Evolutionary conservation across 345 rosid species (phyloP).

Genomic region (Tarenaya hassleriana): DNA sequence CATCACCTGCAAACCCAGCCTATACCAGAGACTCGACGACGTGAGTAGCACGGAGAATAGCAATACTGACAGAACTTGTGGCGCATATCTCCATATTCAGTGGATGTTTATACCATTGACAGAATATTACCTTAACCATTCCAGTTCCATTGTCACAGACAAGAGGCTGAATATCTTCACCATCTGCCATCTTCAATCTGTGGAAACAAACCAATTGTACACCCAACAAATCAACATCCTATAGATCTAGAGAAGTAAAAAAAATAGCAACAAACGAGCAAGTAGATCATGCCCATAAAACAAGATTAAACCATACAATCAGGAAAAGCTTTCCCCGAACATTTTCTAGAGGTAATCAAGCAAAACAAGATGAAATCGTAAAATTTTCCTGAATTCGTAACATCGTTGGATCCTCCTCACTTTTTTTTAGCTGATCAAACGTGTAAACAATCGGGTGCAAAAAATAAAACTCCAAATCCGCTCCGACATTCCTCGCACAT

Average conservation of each 20-base stretch:
- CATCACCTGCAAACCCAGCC: slow-evolving; percentile 75
- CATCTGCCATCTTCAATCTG: slow-evolving; percentile 45
- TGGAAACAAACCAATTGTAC: slow-evolving; percentile 17
- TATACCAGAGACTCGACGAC: slow-evolving; percentile 17
- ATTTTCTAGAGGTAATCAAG: background rate
- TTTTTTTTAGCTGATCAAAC: slow-evolving; percentile 1
- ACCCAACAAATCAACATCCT: slow-evolving; percentile 16
- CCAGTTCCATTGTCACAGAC: no score
- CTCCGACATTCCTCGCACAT: background rate
- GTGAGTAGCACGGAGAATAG: background rate
- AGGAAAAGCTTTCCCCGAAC: background rate
- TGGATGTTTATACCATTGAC: background rate
- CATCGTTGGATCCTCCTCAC: background rate
- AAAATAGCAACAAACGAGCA: background rate
- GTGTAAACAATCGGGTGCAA: background rate
- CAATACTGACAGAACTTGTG: background rate
- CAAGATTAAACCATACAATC: slow-evolving; percentile 14
- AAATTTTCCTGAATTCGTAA: slow-evolving; percentile 1
- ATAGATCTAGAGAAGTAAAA: background rate
- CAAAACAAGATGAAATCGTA: background rate
- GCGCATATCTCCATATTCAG: slow-evolving; percentile 1
- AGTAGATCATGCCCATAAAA: background rate
- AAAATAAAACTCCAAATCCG: background rate
- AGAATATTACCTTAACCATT: slow-evolving; percentile 35
- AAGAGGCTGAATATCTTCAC: no score